These are phyloP conservation scores for Exophiala dermatitidis DNA, from an alignment of 2,329 filamentous ascomycete genomes.

Conservation along the genomic window DNA sequence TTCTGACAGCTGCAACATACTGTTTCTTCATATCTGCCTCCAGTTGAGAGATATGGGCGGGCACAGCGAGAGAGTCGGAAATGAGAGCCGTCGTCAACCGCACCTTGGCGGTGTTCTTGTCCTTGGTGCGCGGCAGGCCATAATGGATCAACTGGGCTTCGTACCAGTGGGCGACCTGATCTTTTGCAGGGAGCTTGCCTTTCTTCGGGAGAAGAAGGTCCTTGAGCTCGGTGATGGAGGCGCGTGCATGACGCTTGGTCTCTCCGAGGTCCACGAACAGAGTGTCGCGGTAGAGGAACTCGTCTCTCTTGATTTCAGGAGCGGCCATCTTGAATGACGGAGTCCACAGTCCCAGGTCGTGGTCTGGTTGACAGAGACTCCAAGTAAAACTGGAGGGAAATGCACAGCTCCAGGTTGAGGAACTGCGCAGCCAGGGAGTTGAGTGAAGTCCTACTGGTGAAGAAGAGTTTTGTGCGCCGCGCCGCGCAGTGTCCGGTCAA, in stretches of 20 bases:
- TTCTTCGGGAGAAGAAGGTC: conserved; percentile 34
- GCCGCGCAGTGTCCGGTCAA: too few species aligned
- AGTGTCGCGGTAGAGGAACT: conserved; percentile 30
- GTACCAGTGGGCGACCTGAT: conserved; percentile 55
- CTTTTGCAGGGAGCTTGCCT: conserved; percentile 29
- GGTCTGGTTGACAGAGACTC: too few species aligned
- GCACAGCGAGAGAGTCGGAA: conserved; percentile 43
- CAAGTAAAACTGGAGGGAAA: neutral
- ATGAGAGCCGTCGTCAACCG: conserved; percentile 53
- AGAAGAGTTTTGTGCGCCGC: too few species aligned
- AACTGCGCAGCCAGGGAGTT: too few species aligned
- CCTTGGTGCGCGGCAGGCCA: conserved; percentile 50
- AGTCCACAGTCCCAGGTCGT: too few species aligned
- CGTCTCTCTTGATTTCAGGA: conserved; percentile 13
- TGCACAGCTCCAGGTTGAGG: neutral
- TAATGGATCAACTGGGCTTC: conserved; percentile 58
- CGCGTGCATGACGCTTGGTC: conserved; percentile 43
- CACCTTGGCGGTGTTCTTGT: conserved; percentile 53
- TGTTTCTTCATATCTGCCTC: conserved; percentile 53
- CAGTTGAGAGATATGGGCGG: conserved; percentile 42
- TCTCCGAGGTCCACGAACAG: conserved; percentile 42
- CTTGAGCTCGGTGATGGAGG: conserved; percentile 40
- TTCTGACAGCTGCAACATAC: conserved; percentile 40
- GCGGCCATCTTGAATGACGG: conserved; percentile 1
- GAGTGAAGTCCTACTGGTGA: neutral